Conservation (phyloP, 2,329 filamentous ascomycete species). For the Diaporthe longicolla region DNA sequence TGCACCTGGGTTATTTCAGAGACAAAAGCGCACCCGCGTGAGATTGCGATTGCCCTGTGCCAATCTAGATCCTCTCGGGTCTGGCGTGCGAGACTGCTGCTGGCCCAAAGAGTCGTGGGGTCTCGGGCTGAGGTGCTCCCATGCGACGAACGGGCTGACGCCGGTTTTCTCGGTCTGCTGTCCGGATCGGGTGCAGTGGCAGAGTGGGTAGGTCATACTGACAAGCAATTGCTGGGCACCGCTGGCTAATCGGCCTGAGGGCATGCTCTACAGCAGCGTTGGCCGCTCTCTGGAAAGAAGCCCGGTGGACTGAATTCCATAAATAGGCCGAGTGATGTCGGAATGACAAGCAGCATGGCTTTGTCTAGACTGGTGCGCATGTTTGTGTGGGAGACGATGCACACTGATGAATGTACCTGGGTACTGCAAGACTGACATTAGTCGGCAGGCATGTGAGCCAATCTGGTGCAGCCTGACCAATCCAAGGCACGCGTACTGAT, state of each 20-base stretch:
- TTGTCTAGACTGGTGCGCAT: background rate
- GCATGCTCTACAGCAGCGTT: background rate
- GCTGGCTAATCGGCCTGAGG: no score
- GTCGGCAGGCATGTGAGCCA: conserved; percentile 18
- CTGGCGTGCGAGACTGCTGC: background rate
- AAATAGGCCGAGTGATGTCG: conserved; percentile 31
- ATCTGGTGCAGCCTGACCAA: conserved; percentile 5
- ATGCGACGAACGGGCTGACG: background rate
- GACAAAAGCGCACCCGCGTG: background rate
- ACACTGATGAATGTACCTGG: background rate
- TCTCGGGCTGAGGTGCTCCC: background rate
- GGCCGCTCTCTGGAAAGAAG: background rate
- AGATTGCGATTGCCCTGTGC: background rate
- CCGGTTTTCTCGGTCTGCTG: background rate
- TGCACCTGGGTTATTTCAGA: background rate
- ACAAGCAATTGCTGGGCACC: background rate
- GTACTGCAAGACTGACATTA: conserved; percentile 10
- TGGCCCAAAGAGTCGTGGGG: background rate
- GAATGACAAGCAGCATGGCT: background rate
- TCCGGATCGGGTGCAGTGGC: background rate
- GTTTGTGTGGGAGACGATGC: background rate
- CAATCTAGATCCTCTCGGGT: background rate
- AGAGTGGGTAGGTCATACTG: background rate
- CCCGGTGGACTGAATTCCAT: conserved; percentile 12
- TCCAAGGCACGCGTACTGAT: background rate